A percentile compares a stretch with the other conserved stretches of the same genome.
phyloP scores from a whole-genome alignment of 345 rosid species.

The Gossypium herbaceum region DNA sequence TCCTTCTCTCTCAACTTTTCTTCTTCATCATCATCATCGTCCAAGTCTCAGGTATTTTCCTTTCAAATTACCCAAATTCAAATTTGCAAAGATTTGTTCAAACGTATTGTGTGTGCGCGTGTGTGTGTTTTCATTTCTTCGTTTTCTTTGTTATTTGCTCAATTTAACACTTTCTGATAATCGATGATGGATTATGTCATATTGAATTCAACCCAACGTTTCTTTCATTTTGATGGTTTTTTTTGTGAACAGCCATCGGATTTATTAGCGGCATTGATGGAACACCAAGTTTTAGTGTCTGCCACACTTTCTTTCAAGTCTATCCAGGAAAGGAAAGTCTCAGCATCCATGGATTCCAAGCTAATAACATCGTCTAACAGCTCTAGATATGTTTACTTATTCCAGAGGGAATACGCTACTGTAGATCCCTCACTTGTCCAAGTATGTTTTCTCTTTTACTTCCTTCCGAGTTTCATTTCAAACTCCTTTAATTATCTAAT shows the following conservation, averaged over 20 bases:
- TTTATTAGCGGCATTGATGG: constrained; percentile 44
- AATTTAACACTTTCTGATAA: neutral
- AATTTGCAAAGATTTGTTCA: neutral
- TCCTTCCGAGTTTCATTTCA: neutral
- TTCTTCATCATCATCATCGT: constrained; percentile 23
- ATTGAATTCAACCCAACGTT: neutral
- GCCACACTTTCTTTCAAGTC: constrained; percentile 48
- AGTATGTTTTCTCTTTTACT: constrained; percentile 36
- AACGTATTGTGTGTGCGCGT: no score
- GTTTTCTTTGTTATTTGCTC: neutral
- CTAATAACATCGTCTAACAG: constrained; percentile 20
- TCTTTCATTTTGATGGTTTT: constrained; percentile 2
- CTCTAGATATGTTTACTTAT: constrained; percentile 53
- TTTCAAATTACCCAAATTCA: neutral
- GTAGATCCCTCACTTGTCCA: constrained; percentile 65
- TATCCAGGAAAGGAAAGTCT: constrained; percentile 41
- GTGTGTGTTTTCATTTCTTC: neutral
- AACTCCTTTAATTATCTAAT: neutral
- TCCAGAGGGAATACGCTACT: constrained; percentile 79
- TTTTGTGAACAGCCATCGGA: constrained; percentile 41
- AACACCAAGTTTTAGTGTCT: constrained; percentile 48
- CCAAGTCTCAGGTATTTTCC: constrained; percentile 21
- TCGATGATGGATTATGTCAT: neutral
- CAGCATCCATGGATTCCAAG: constrained; percentile 18
- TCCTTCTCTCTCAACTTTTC: constrained; percentile 22